Percentiles rank a stretch among this genome's conserved stretches.
These are phyloP conservation scores for Barbarea vulgaris DNA, from an alignment of 345 rosid genomes.

Conservation along the genomic window DNA sequence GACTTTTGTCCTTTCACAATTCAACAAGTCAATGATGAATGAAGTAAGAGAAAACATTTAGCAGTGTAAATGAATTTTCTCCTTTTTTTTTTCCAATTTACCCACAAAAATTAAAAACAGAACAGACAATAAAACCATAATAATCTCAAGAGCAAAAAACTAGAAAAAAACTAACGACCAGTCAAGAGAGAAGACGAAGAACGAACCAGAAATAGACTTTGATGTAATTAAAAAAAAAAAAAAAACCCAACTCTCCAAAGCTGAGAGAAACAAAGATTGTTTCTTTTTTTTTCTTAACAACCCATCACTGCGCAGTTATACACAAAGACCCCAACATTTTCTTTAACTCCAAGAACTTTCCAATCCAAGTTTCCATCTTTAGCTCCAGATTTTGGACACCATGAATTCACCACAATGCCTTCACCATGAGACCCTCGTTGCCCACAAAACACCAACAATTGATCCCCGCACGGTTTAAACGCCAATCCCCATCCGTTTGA, in stretches of 20 bases:
- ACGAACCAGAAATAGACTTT: slow-evolving; percentile 14
- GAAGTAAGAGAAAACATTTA: neutral
- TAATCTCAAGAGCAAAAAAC: slow-evolving; percentile 17
- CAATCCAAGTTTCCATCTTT: slow-evolving; percentile 66
- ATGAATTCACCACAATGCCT: slow-evolving; percentile 68
- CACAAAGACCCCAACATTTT: slow-evolving; percentile 76
- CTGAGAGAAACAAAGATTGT: slow-evolving; percentile 22
- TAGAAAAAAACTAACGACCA: slow-evolving; percentile 5
- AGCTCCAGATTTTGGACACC: slow-evolving; percentile 69
- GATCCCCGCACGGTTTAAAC: slow-evolving; percentile 75
- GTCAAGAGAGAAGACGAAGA: neutral
- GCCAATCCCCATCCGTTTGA: slow-evolving; percentile 91
- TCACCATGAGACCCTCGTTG: slow-evolving; percentile 71
- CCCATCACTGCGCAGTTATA: slow-evolving; percentile 90
- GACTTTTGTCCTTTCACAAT: neutral
- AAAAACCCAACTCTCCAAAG: slow-evolving; percentile 7
- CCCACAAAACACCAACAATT: slow-evolving; percentile 72
- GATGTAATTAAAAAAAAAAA: neutral
- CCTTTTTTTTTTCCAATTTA: neutral
- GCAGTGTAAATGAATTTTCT: slow-evolving; percentile 4
- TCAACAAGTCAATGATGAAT: slow-evolving; percentile 24
- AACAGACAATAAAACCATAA: neutral
- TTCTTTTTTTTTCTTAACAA: slow-evolving; percentile 44
- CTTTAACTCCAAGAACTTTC: slow-evolving; percentile 78
- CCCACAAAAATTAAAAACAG: slow-evolving; percentile 1